Evolutionary conservation across 441 rosid genomes (phyloP), one percentile per base, ranked within the genome.

Genomic region (Euphorbia celastroides): DNA sequence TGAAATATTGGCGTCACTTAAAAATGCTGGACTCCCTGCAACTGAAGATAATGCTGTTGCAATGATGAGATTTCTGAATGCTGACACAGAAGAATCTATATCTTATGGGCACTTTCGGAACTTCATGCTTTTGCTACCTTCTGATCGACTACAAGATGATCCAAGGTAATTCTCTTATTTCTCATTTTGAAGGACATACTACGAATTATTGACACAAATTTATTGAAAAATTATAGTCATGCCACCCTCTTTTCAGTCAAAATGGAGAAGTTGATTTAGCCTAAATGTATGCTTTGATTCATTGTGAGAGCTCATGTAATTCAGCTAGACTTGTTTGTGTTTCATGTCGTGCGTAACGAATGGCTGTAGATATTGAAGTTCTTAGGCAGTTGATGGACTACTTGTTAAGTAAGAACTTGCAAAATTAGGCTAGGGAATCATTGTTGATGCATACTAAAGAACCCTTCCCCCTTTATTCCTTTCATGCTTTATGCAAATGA

Each of bases 61-160:
- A 26, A 91, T 94, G 99, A 94, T 94, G 97, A 85, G 87, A 63
- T 94, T 88, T 74, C 76, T 94, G 72, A 90, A 85, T 78, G 90
- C 83, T 14, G 99, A 88, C 78, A 82, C 87, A 0, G 97, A 87
- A 74, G 97, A 81, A 84, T 94, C 99, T 72, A 88, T 94, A 64
- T 87, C 97, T 17, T 94, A 94, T 78, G 99, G 97, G n/a, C 97
- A 91, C 76, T 94, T 94, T 71, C 93, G 96, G 38, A 91, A 86
- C 71, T 94, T 94, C 77, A 94, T 94, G 99, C 87, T 94, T 75
- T 80, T 94, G 75, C 79, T 94, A 55, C 99, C 99, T 70, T 85
- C 95, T 72, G 96, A 94, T 69, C 82, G 91, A 38, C 81, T 94
- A 58, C 97, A 80, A 77, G 99, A 94, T 78, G 97, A 91, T 83